Evolutionary conservation across 139 green algal genomes (phyloP), one percentile per base, ranked within the genome.

Genomic region (Tetratostichococcus sp.): DNA sequence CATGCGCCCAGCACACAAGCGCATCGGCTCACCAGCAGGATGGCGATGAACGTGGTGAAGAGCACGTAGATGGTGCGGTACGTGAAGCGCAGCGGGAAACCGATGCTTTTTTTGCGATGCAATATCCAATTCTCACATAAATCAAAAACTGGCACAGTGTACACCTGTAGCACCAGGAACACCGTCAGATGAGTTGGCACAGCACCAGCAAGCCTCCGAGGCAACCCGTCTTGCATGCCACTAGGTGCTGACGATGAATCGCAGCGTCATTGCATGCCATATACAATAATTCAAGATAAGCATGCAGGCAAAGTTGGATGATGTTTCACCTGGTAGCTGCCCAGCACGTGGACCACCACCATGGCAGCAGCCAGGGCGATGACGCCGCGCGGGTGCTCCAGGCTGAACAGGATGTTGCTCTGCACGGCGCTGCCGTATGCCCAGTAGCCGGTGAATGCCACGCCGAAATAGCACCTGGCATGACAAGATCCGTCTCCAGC

Each of bases 161-260:
- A 85, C 5, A 85, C 76, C 65, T 85, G 73, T 22, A 77, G 33
- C n/a, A n/a, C n/a, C n/a, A n/a, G n/a, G n/a, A n/a, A 50, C 8
- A 8, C 39, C 39, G 39, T 14, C 39, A 50, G 39, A 8, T 50
- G 39, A 8, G 39, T 50, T n/a, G n/a, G n/a, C n/a, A n/a, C n/a
- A n/a, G n/a, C n/a, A n/a, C n/a, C n/a, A n/a, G n/a, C n/a, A n/a
- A n/a, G n/a, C n/a, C n/a, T n/a, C n/a, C n/a, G n/a, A n/a, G n/a
- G n/a, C n/a, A n/a, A n/a, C n/a, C n/a, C n/a, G n/a, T n/a, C n/a
- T n/a, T n/a, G n/a, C n/a, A 14, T 8, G 14, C 39, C 39, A 50
- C 39, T 50, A 50, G 8, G 8, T 50, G 39, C 8, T 14, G 14
- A 14, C 39, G 14, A 14, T 14, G 39, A 14, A 50, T 8, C 39